Percentiles rank a stretch among this genome's conserved stretches.
These are phyloP conservation scores for Lactuca sativa DNA, from an alignment of 129 eudicot species.

Conservation along the genomic window DNA sequence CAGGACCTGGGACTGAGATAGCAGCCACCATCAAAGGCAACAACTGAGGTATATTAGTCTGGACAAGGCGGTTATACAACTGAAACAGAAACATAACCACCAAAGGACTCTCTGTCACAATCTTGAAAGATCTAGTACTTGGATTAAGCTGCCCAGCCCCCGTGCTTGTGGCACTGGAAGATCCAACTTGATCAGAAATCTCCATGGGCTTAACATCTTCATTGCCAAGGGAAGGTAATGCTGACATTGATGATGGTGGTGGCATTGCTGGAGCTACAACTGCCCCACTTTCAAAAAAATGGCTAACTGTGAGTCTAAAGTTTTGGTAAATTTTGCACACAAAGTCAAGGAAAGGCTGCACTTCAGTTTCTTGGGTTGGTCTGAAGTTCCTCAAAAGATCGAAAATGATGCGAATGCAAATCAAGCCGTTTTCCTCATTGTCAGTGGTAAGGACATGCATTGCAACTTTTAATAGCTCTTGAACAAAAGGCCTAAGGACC, in stretches of 20 bases:
- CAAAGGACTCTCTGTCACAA: conserved; percentile 96
- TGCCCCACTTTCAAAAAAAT: conserved; percentile 87
- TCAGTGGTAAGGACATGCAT: conserved; percentile 95
- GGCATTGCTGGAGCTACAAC: conserved; percentile 63
- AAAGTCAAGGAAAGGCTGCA: conserved; percentile 94
- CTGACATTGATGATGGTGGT: conserved; percentile 49
- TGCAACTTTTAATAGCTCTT: conserved; percentile 85
- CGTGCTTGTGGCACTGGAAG: conserved; percentile 37
- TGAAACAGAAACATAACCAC: conserved; percentile 98
- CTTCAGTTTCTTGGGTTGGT: conserved; percentile 88
- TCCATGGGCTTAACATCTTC: conserved; percentile 90
- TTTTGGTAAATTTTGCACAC: conserved; percentile 94
- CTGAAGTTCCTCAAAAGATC: conserved; percentile 90
- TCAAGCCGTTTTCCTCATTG: conserved; percentile 94
- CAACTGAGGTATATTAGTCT: conserved; percentile 89
- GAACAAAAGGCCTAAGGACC: conserved; percentile 86
- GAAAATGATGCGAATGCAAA: conserved; percentile 88
- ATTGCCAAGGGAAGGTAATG: conserved; percentile 56
- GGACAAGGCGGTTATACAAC: conserved; percentile 91
- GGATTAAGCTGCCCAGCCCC: conserved; percentile 86
- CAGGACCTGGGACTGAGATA: conserved; percentile 94
- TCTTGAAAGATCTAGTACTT: conserved; percentile 87
- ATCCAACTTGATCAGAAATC: conserved; percentile 79
- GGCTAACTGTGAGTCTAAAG: conserved; percentile 77
- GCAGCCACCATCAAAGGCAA: conserved; percentile 95